phyloP scores from a whole-genome alignment of 805 yeast species.

The Komagataella mondaviorum region DNA sequence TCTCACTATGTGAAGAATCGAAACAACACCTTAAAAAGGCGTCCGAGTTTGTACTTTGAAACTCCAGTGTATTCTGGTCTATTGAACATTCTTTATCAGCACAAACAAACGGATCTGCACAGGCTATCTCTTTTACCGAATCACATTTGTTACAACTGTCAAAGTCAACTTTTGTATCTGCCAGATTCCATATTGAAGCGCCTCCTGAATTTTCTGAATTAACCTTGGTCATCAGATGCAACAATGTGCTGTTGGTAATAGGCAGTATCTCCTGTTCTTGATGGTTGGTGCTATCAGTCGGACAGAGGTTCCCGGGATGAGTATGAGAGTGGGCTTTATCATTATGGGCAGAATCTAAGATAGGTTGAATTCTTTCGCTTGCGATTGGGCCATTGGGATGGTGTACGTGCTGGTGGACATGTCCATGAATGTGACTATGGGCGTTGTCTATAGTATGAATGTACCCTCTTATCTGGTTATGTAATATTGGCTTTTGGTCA shows the following conservation, averaged over 20 bases:
- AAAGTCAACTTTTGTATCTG: not conserved
- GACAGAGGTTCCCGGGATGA: not conserved
- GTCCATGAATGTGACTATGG: conserved; percentile 7
- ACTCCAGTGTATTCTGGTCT: not conserved
- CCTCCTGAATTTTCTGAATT: not conserved
- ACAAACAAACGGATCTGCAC: not conserved
- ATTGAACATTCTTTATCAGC: not conserved
- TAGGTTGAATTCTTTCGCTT: not conserved
- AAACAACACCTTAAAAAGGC: not conserved
- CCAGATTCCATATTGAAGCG: not conserved
- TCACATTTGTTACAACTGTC: not conserved
- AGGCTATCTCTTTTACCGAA: not conserved
- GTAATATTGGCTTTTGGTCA: not conserved
- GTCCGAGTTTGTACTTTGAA: not conserved
- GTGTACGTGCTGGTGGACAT: conserved; percentile 4
- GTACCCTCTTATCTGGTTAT: not conserved
- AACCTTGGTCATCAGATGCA: not conserved
- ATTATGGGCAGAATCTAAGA: not conserved
- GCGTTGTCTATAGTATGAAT: conserved; percentile 2
- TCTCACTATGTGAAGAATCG: not conserved
- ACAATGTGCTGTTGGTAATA: not conserved
- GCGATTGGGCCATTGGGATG: not conserved
- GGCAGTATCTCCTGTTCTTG: not conserved
- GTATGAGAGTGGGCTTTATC: not conserved
- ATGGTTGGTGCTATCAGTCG: not conserved